These are phyloP conservation scores for Penicillium vulpinum DNA, from an alignment of 2,329 filamentous ascomycete genomes.

Conservation along the genomic window DNA sequence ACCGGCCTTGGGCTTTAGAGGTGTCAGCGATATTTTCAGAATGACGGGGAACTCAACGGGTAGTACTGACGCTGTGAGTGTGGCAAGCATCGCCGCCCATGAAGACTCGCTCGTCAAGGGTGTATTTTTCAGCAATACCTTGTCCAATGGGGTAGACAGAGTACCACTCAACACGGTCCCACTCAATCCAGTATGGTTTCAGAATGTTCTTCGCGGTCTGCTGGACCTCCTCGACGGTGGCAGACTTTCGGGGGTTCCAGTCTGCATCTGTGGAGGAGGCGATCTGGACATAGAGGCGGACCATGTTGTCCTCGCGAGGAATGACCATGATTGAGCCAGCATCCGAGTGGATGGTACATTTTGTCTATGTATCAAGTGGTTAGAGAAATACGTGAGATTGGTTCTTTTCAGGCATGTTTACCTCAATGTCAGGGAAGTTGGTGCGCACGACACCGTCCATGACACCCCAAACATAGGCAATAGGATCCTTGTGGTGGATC, in stretches of 20 bases:
- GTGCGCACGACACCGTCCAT: conserved; percentile 67
- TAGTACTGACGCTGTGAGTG: conserved; percentile 51
- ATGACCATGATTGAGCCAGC: conserved; percentile 66
- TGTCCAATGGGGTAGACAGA: conserved; percentile 67
- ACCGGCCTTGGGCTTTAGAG: conserved; percentile 56
- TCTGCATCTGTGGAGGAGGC: conserved; percentile 62
- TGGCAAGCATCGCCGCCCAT: conserved; percentile 67
- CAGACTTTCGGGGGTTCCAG: conserved; percentile 62
- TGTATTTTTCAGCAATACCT: conserved; percentile 65
- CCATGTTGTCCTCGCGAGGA: conserved; percentile 51
- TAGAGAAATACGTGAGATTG: neutral
- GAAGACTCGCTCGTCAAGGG: conserved; percentile 64
- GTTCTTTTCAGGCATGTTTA: conserved; percentile 25
- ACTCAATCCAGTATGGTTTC: conserved; percentile 60
- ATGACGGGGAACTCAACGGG: neutral
- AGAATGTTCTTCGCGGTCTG: conserved; percentile 58
- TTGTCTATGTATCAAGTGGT: conserved; percentile 50
- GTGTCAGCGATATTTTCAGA: neutral
- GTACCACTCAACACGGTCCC: conserved; percentile 67
- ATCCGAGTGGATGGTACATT: conserved; percentile 67
- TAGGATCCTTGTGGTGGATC: conserved; percentile 63
- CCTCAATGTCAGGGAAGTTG: conserved; percentile 64
- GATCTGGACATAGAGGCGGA: conserved; percentile 57
- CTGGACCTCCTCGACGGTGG: conserved; percentile 61
- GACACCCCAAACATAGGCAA: conserved; percentile 65